Base-by-base conservation (phyloP, 208 protist genomes). In the Leishmania guyanensis region DNA sequence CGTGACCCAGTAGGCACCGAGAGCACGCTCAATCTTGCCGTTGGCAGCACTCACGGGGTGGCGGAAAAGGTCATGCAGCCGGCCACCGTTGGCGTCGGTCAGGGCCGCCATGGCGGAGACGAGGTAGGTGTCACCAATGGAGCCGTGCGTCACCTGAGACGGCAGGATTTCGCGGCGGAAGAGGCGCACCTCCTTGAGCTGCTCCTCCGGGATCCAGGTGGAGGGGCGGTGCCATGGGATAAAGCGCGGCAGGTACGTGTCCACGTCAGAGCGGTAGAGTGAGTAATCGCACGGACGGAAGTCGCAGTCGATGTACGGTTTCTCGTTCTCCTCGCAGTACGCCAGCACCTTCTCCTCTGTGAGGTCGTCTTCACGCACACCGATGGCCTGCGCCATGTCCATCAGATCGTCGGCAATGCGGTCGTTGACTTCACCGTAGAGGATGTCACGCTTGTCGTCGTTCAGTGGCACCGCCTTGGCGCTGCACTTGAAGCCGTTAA, bases 121-220 rank as follows among this genome's bases (percentile, higher is more conserved):
- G 81, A 97, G 88, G 81, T 91, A 97, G 56, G 90, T 94, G 88
- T 97, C 86, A 43, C 93, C 94, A 68, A 96, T 91, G 29, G 88
- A 82, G 68, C 94, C 94, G 76, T 95, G 93, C 26, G 82, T 86
- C 43, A 96, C 91, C 53, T 95, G 90, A 20, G 83, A 87, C 16
- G 93, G 91, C 66, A 89, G 72, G 46, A 95, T 91, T 39, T 81
- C 86, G 62, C 85, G 86, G 48, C 92, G 92, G 82, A 96, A 94
- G 20, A 94, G 84, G 16, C 93, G 93, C 46, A 93, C 84, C 86
- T 94, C 87, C 71, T 83, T 82, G 26, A 88, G 74, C 60, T 93
- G 85, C 54, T 90, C 89, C 58, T 68, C 76, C n/a, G 93, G 90
- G 60, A 96, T 85, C 78, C 86, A 96, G 29, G 75, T 83, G 10